phyloP scores from a whole-genome alignment of 345 rosid genomes.

The Psidium friedrichsthalianum region DNA sequence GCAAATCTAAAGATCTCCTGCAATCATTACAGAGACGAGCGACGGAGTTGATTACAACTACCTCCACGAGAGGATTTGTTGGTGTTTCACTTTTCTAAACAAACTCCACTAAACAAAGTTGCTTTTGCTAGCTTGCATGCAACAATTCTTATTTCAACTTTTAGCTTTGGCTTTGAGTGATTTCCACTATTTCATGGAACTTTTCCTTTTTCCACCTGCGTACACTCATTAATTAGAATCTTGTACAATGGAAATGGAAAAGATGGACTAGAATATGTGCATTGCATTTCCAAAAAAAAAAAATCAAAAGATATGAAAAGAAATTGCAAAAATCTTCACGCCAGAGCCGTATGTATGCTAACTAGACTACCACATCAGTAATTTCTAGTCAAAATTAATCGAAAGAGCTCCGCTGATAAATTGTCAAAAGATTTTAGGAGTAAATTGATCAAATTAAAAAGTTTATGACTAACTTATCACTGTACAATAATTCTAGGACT shows the following conservation, averaged over 20 bases:
- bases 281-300: not conserved
- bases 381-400: not conserved
- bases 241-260: not conserved
- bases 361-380: fast-evolving
- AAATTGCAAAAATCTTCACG: not conserved
- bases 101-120: not conserved
- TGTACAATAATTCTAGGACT: not conserved
- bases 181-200: not conserved
- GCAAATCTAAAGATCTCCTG: not conserved
- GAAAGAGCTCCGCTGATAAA: not conserved
- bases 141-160: not conserved
- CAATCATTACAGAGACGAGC: not conserved
- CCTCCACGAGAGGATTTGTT: not conserved
- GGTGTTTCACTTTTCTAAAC: not conserved
- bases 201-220: not conserved
- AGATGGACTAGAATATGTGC: not conserved
- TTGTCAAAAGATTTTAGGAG: not conserved
- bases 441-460: not conserved
- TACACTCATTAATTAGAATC: not conserved
- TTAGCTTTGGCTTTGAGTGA: not conserved
- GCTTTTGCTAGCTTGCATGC: not conserved
- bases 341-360: fast-evolving
- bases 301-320: not conserved
- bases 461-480: fast-evolving
- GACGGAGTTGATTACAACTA: not conserved